These are phyloP conservation scores for Salix arbutifolia DNA, from an alignment of 345 rosid genomes.

Conservation along the genomic window DNA sequence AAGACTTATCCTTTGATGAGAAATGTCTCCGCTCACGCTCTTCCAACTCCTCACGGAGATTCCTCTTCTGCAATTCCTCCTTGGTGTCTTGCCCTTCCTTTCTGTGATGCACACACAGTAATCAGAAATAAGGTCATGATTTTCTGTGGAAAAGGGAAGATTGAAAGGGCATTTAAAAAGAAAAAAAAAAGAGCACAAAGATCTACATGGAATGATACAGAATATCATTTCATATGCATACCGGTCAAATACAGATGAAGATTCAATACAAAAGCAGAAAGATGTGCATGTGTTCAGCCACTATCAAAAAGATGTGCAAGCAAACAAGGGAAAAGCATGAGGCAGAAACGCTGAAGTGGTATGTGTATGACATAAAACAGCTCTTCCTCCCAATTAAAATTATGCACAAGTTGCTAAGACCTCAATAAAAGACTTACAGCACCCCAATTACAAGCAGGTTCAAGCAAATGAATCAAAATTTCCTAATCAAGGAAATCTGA, in stretches of 20 bases:
- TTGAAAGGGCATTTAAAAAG: background rate
- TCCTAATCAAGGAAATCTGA: background rate
- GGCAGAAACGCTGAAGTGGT: no score
- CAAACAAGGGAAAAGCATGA: no score
- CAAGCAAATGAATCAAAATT: background rate
- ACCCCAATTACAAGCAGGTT: background rate
- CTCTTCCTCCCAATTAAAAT: background rate
- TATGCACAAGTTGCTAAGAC: background rate
- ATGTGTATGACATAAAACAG: no score
- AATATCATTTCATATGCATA: background rate
- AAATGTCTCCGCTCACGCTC: constrained; percentile 90
- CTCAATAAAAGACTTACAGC: background rate
- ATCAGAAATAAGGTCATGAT: background rate
- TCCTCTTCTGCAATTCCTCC: constrained; percentile 79
- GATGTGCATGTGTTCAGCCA: no score
- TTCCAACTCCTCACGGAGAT: constrained; percentile 80
- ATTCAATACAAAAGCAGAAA: background rate
- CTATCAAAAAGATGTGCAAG: no score
- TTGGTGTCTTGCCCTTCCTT: constrained; percentile 91
- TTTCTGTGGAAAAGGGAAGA: background rate
- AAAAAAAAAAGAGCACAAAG: background rate
- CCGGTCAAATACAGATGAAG: background rate
- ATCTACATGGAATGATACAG: background rate
- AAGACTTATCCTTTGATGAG: constrained; percentile 78
- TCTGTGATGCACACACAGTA: constrained; percentile 35